Conservation (phyloP, 139 green algal species). For the Asterochloris sp. region DNA sequence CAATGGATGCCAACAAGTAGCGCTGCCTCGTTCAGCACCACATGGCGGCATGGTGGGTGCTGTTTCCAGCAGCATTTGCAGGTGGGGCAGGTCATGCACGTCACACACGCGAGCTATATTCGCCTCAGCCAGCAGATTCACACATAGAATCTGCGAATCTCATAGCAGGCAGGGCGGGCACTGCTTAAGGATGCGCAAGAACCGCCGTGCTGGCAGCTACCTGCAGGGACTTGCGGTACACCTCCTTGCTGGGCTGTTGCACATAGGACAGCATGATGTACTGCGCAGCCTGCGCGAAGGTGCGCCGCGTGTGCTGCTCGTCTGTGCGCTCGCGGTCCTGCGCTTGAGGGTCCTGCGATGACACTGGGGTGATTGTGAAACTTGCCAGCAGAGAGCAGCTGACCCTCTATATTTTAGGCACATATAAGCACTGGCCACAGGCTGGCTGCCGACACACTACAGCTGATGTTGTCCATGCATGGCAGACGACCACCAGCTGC, state of each 20-base stretch:
- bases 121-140: conserved; percentile 19
- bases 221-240: conserved; percentile 52
- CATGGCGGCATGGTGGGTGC: neutral
- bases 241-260: conserved; percentile 50
- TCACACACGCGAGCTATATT: conserved; percentile 55
- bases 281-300: conserved; percentile 60
- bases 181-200: neutral
- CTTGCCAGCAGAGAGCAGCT: neutral
- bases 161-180: neutral
- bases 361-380: neutral
- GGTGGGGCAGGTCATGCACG: conserved; percentile 6
- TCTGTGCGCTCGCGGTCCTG: conserved; percentile 2
- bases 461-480: neutral
- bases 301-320: conserved; percentile 22
- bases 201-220: neutral
- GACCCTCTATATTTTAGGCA: neutral
- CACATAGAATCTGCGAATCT: neutral
- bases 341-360: conserved; percentile 21
- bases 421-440: neutral
- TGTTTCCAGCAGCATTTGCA: neutral
- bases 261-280: conserved; percentile 73
- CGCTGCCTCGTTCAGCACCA: neutral
- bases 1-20: neutral
- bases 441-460: neutral
- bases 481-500: neutral